Conservation (phyloP, 352 stramenopile genomes). For the Phytophthora sojae region DNA sequence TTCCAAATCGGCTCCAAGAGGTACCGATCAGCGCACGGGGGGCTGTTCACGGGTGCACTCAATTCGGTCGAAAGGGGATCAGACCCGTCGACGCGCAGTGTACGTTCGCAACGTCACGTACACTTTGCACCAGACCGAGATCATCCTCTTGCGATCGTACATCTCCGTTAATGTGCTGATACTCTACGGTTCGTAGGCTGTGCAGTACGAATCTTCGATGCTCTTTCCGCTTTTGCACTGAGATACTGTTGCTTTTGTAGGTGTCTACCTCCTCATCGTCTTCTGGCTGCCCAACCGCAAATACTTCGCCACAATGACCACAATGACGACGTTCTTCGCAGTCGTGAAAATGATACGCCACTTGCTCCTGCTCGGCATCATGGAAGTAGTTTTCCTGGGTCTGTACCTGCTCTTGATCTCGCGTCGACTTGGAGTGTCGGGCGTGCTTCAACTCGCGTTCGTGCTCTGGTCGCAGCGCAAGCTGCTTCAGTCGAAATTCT, state of each 20-base stretch:
- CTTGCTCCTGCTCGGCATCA: slow-evolving; percentile 11
- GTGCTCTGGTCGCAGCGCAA: slow-evolving; percentile 8
- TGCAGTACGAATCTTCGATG: too few species aligned
- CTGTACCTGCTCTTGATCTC: slow-evolving; percentile 3
- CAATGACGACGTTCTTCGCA: slow-evolving; percentile 16
- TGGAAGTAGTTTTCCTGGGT: neutral
- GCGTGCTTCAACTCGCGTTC: neutral
- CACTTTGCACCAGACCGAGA: slow-evolving; percentile 32
- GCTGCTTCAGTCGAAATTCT: slow-evolving; percentile 32
- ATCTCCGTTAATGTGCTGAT: neutral
- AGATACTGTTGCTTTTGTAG: slow-evolving; percentile 6
- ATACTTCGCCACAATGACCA: slow-evolving; percentile 20
- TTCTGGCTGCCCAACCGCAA: slow-evolving; percentile 24
- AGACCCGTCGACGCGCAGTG: slow-evolving; percentile 12
- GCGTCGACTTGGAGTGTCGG: slow-evolving; percentile 12
- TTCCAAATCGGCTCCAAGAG: neutral
- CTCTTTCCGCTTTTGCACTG: too few species aligned
- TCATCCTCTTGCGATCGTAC: slow-evolving; percentile 38
- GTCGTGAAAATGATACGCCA: slow-evolving; percentile 6
- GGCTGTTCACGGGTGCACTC: too few species aligned
- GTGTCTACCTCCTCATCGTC: slow-evolving; percentile 21
- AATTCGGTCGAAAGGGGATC: neutral
- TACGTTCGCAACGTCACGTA: slow-evolving; percentile 21
- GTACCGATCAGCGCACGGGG: neutral
- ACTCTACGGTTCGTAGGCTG: slow-evolving; percentile 33